A percentile compares a stretch with the other conserved stretches of the same genome.
These are phyloP conservation scores for Zanthoxylum bungeanum DNA, from an alignment of 345 rosid species.

Conservation along the genomic window DNA sequence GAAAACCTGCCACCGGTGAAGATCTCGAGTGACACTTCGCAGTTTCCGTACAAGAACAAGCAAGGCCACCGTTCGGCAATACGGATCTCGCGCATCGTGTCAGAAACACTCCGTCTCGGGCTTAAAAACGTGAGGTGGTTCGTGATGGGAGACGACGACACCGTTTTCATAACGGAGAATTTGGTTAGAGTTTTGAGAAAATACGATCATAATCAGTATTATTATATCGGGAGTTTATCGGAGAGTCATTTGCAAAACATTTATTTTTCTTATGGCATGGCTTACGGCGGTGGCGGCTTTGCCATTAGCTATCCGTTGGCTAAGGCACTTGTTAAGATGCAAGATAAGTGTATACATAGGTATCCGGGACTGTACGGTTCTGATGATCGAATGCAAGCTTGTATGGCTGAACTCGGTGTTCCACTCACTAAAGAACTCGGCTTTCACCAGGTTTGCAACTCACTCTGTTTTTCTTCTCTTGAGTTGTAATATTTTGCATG, in stretches of 20 bases:
- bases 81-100: conserved; percentile 87
- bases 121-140: conserved; percentile 80
- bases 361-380: conserved; percentile 96
- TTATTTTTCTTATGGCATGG: conserved; percentile 93
- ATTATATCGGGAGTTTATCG: conserved; percentile 94
- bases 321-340: conserved; percentile 77
- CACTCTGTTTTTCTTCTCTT: too few relatives aligned
- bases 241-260: conserved; percentile 96
- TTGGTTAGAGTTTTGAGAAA: conserved; percentile 68
- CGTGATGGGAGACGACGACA: conserved; percentile 99
- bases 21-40: conserved; percentile 73
- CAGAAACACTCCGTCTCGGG: conserved; percentile 73
- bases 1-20: conserved; percentile 48
- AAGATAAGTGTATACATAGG: conserved; percentile 77
- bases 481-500: too few relatives aligned
- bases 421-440: conserved; percentile 95
- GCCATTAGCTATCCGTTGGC: conserved; percentile 95
- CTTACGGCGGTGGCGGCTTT: conserved; percentile 98
- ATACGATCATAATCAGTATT: conserved; percentile 80
- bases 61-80: conserved; percentile 94
- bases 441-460: conserved; percentile 80
- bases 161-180: conserved; percentile 86
- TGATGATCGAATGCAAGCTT: conserved; percentile 97
- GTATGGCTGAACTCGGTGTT: conserved; percentile 99
- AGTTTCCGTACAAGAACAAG: conserved; percentile 64